A percentile compares a stretch with the other conserved stretches of the same genome.
phyloP scores from a whole-genome alignment of 805 yeast genomes.

The Wickerhamiella azymoides region DNA sequence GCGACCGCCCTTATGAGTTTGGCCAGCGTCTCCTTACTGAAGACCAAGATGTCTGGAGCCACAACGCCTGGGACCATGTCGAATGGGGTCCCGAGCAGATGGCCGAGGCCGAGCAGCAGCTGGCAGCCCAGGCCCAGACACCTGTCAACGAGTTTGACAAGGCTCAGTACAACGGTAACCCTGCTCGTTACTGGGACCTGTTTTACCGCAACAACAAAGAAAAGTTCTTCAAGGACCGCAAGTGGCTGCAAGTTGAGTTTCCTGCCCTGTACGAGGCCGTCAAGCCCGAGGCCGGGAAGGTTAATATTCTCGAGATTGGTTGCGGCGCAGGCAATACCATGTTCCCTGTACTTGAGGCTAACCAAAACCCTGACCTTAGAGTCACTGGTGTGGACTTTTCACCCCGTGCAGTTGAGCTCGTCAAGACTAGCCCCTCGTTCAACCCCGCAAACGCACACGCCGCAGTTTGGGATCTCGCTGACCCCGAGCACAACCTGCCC shows the following conservation, averaged over 20 bases:
- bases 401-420: conserved; percentile 77
- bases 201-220: conserved; percentile 83
- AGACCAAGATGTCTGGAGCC: conserved; percentile 68
- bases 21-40: conserved; percentile 70
- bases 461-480: conserved; percentile 91
- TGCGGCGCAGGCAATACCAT: conserved; percentile 98
- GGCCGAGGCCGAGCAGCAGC: conserved; percentile 56
- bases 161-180: conserved; percentile 59
- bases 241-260: conserved; percentile 91
- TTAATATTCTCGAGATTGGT: conserved; percentile 77
- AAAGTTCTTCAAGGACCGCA: conserved; percentile 91
- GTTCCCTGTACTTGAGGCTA: conserved; percentile 75
- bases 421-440: conserved; percentile 48
- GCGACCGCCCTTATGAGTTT: conserved; percentile 81
- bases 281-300: conserved; percentile 52
- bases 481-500: conserved; percentile 58
- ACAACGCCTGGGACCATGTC: conserved; percentile 95
- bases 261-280: conserved; percentile 75
- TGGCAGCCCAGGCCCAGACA: conserved; percentile 55
- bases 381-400: conserved; percentile 85
- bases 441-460: conserved; percentile 55
- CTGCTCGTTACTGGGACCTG: conserved; percentile 90
- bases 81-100: conserved; percentile 93
- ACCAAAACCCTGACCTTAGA: conserved; percentile 60
- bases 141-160: conserved; percentile 89